Conservation (phyloP, 2,329 filamentous ascomycete genomes). For the Dactylellina leptospora region DNA sequence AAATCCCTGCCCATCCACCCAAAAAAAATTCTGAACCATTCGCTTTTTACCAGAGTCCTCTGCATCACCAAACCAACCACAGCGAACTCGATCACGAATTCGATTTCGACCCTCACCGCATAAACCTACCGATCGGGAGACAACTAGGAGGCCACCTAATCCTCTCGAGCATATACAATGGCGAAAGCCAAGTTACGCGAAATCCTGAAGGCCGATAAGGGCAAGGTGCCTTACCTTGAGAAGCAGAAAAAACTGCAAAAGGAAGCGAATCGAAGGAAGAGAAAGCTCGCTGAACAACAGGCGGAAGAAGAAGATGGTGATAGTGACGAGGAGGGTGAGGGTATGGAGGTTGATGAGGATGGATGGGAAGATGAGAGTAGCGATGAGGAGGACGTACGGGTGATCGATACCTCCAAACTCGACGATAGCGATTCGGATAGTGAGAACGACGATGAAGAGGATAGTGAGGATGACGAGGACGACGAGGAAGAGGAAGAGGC, state of each 20-base stretch:
- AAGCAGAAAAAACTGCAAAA: constrained; percentile 62
- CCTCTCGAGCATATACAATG: constrained; percentile 56
- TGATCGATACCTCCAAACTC: constrained; percentile 59
- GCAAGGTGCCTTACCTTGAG: constrained; percentile 63
- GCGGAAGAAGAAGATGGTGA: constrained; percentile 59
- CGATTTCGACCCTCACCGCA: too few species aligned
- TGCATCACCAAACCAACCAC: too few species aligned
- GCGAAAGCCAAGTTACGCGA: constrained; percentile 64
- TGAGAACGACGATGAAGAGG: constrained; percentile 55
- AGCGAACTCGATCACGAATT: too few species aligned
- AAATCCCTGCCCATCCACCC: constrained; percentile 30
- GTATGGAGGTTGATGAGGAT: constrained; percentile 55
- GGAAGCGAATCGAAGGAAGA: constrained; percentile 62
- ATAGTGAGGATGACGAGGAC: constrained; percentile 53
- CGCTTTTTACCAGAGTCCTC: not conserved
- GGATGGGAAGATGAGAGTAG: constrained; percentile 60
- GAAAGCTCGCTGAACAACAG: constrained; percentile 61
- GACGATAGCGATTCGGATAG: constrained; percentile 53
- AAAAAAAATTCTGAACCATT: constrained; percentile 42
- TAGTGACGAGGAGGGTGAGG: constrained; percentile 19
- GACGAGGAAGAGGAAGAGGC: constrained; percentile 58
- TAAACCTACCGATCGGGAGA: too few species aligned
- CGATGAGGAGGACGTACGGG: constrained; percentile 53
- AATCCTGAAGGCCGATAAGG: constrained; percentile 68
- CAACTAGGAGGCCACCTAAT: too few species aligned